Evolutionary conservation across 768 basidiomycete genomes (phyloP).

Genomic region (Tricholoma saponaceum): DNA sequence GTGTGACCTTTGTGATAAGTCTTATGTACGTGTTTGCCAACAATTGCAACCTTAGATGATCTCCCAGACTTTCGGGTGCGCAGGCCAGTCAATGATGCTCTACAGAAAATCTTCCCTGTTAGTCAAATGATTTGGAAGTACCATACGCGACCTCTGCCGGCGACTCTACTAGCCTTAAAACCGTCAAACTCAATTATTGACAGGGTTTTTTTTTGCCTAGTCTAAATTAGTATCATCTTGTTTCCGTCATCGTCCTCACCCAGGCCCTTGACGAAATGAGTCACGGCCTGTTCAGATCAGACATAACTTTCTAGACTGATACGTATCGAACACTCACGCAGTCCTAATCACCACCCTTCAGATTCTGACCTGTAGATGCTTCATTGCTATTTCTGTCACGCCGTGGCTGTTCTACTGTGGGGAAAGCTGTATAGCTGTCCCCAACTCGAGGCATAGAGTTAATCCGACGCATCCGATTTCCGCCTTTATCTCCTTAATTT

Average conservation of each 20-base stretch:
- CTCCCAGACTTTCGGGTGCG: neutral
- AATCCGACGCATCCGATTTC: slow-evolving; percentile 6
- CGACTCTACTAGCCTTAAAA: neutral
- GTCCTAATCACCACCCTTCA: neutral
- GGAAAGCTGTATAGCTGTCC: neutral
- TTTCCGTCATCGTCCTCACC: neutral
- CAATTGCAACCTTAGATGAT: too few relatives aligned
- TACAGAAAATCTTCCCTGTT: neutral
- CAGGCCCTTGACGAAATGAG: neutral
- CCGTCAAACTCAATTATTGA: neutral
- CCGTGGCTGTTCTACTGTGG: neutral
- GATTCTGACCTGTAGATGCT: neutral
- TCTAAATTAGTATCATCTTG: neutral
- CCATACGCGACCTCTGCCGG: neutral
- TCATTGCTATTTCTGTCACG: neutral
- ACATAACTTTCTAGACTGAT: neutral
- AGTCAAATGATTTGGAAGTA: neutral
- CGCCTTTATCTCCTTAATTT: slow-evolving; percentile 10
- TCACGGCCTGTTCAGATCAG: neutral
- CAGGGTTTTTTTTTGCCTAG: neutral
- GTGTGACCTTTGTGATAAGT: neutral
- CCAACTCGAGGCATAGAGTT: neutral
- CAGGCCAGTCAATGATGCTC: too few relatives aligned
- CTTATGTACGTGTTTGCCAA: neutral
- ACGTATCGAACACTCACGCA: neutral